phyloP scores from a whole-genome alignment of 2,329 filamentous ascomycete species.

The Epicoccum sorghinum region DNA sequence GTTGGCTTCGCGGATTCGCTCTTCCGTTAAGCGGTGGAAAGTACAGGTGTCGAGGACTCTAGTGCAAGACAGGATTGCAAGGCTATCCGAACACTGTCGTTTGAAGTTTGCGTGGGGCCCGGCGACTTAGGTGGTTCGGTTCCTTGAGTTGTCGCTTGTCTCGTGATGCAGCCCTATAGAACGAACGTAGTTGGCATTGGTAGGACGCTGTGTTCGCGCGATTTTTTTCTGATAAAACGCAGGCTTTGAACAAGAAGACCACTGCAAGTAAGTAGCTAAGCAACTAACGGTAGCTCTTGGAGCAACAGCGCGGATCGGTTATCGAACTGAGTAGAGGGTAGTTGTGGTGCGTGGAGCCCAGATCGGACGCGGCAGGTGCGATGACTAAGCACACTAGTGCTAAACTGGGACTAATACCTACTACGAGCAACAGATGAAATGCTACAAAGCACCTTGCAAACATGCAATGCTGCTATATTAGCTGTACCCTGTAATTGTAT shows the following conservation, averaged over 20 bases:
- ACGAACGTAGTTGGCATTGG: background rate
- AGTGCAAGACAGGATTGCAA: too few species aligned
- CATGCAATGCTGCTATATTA: too few species aligned
- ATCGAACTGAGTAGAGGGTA: slow-evolving; percentile 7
- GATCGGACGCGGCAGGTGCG: background rate
- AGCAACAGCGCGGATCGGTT: slow-evolving; percentile 8
- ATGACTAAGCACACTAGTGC: slow-evolving; percentile 18
- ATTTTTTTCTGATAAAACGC: background rate
- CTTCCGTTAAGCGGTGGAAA: too few species aligned
- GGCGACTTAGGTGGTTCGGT: background rate
- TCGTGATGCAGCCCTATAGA: slow-evolving; percentile 13
- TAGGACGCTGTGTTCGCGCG: background rate
- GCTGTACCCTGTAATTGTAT: too few species aligned
- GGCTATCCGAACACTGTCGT: too few species aligned
- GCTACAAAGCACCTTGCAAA: too few species aligned
- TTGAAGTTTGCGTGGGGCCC: background rate
- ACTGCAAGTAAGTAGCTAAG: background rate
- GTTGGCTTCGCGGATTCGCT: background rate
- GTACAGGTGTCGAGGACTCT: too few species aligned
- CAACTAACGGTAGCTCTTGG: background rate
- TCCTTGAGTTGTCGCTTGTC: background rate
- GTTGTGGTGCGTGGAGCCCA: slow-evolving; percentile 9
- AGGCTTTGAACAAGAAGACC: background rate
- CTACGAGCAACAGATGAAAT: too few species aligned
- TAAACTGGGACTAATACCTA: background rate